phyloP scores from a whole-genome alignment of 2,329 filamentous ascomycete genomes.

The Parasarocladium wereldwijsianum region DNA sequence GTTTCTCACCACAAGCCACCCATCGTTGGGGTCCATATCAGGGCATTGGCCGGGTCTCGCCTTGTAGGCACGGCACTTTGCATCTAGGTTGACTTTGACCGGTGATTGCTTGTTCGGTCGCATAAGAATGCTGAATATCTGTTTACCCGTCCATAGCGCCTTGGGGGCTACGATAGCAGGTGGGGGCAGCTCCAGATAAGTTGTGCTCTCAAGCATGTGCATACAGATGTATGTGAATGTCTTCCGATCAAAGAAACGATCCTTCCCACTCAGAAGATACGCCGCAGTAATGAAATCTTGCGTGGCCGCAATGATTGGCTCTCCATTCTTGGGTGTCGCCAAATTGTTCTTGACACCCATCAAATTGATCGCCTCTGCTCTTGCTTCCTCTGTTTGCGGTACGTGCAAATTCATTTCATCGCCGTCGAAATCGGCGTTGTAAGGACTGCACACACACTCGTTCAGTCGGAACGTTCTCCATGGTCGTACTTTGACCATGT shows the following conservation, averaged over 20 bases:
- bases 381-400: slow-evolving; percentile 91
- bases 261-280: slow-evolving; percentile 81
- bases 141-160: slow-evolving; percentile 90
- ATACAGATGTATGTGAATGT: slow-evolving; percentile 82
- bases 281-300: slow-evolving; percentile 98
- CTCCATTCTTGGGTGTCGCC: slow-evolving; percentile 90
- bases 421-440: slow-evolving; percentile 98
- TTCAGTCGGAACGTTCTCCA: slow-evolving; percentile 95
- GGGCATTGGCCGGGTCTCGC: slow-evolving; percentile 40
- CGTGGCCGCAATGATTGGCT: slow-evolving; percentile 96
- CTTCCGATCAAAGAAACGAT: slow-evolving; percentile 79
- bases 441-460: slow-evolving; percentile 94
- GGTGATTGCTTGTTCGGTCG: slow-evolving; percentile 72
- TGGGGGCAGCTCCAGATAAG: slow-evolving; percentile 69
- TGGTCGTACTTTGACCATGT: slow-evolving; percentile 82
- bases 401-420: slow-evolving; percentile 99
- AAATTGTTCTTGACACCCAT: slow-evolving; percentile 98
- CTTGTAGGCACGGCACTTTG: slow-evolving; percentile 73
- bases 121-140: slow-evolving; percentile 86
- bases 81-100: slow-evolving; percentile 82
- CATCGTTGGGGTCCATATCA: slow-evolving; percentile 74
- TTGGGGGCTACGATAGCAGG: slow-evolving; percentile 78
- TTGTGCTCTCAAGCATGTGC: slow-evolving; percentile 79
- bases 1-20: slow-evolving; percentile 85
- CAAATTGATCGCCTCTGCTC: slow-evolving; percentile 84